Evolutionary conservation across 2,329 filamentous ascomycete genomes (phyloP).

Genomic region (Rugonectria rugulosa): DNA sequence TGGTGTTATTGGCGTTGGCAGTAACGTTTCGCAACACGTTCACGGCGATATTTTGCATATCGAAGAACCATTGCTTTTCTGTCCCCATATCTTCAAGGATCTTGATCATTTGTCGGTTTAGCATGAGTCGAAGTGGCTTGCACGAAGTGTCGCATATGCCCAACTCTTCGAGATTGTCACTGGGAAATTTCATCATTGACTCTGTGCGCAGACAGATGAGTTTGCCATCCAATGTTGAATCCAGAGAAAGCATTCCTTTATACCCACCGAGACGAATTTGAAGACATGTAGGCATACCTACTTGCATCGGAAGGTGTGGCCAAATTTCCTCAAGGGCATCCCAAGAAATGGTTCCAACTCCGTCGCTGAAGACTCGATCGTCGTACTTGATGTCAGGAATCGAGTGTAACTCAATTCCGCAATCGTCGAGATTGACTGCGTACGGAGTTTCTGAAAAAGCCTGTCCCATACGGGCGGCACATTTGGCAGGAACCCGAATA

Average conservation of each 20-base stretch:
- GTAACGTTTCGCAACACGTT: slow-evolving; percentile 66
- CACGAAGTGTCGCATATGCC: slow-evolving; percentile 77
- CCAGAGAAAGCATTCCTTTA: slow-evolving; percentile 81
- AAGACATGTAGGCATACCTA: slow-evolving; percentile 67
- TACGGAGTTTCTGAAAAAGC: slow-evolving; percentile 79
- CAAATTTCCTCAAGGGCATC: slow-evolving; percentile 68
- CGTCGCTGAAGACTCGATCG: slow-evolving; percentile 76
- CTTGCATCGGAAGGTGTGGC: slow-evolving; percentile 56
- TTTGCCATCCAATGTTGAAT: slow-evolving; percentile 65
- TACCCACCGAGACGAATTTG: slow-evolving; percentile 79
- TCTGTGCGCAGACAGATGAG: slow-evolving; percentile 66
- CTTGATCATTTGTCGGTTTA: slow-evolving; percentile 86
- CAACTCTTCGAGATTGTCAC: slow-evolving; percentile 60
- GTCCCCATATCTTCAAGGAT: slow-evolving; percentile 82
- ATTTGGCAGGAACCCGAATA: slow-evolving; percentile 62
- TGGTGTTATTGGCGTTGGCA: slow-evolving; percentile 65
- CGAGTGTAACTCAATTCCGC: slow-evolving; percentile 41
- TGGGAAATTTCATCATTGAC: slow-evolving; percentile 83
- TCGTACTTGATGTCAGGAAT: slow-evolving; percentile 63
- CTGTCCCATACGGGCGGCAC: slow-evolving; percentile 67
- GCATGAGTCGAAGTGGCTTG: slow-evolving; percentile 70
- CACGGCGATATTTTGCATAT: slow-evolving; percentile 70
- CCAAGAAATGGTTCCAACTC: slow-evolving; percentile 76
- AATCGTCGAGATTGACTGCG: slow-evolving; percentile 59
- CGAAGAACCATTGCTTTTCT: slow-evolving; percentile 63